phyloP scores from a whole-genome alignment of 805 yeast genomes.

The Sungouiella blattae region DNA sequence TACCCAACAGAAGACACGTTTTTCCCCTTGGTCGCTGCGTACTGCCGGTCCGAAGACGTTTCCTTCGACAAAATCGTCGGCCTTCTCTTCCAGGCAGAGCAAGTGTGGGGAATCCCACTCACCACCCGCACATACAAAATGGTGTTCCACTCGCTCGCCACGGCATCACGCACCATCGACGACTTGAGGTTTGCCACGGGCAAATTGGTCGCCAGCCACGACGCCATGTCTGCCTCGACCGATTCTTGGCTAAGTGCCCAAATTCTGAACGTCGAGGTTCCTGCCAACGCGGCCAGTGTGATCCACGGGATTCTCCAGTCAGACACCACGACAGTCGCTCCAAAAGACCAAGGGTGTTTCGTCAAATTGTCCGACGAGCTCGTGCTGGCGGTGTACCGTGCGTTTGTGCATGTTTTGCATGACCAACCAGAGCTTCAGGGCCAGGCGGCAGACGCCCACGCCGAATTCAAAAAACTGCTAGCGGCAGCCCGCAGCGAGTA shows the following conservation, averaged over 20 bases:
- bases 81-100: conserved; percentile 18
- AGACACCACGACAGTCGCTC: conserved; percentile 1
- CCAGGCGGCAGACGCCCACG: neutral
- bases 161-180: neutral
- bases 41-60: conserved; percentile 8
- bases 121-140: conserved; percentile 27
- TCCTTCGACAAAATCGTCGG: conserved; percentile 10
- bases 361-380: conserved; percentile 13
- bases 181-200: conserved; percentile 10
- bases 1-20: conserved; percentile 27
- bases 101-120: conserved; percentile 24
- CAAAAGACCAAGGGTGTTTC: conserved; percentile 6
- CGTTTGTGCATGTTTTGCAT: neutral
- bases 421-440: neutral
- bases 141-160: conserved; percentile 17
- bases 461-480: neutral
- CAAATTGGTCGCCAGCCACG: conserved; percentile 11
- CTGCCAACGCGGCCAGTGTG: conserved; percentile 4
- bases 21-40: conserved; percentile 16
- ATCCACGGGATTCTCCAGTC: conserved; percentile 5
- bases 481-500: neutral
- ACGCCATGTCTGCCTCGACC: conserved; percentile 5
- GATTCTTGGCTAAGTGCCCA: conserved; percentile 13
- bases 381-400: conserved; percentile 6
- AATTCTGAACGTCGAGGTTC: conserved; percentile 8